These are phyloP conservation scores for Oryza glaberrima DNA, from an alignment of 176 grass and related monocot genomes.

Conservation along the genomic window DNA sequence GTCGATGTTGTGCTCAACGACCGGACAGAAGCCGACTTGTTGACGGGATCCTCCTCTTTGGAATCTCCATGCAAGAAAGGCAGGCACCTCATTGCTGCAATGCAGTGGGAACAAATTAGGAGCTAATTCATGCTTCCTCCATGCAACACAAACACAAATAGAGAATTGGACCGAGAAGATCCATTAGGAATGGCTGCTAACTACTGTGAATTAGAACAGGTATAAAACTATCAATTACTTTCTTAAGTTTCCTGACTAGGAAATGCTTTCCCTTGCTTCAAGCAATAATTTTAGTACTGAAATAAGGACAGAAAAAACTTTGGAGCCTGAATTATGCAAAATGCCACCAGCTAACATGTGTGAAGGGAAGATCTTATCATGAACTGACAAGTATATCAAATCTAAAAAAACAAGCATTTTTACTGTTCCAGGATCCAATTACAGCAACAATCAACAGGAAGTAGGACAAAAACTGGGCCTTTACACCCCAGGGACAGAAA, in stretches of 20 bases:
- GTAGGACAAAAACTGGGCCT: neutral
- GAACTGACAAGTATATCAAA: neutral
- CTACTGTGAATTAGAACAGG: neutral
- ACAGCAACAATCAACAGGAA: neutral
- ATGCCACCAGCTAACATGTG: neutral
- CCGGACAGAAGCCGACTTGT: constrained; percentile 57
- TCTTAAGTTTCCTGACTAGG: neutral
- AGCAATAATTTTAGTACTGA: neutral
- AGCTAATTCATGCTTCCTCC: neutral
- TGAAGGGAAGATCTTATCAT: neutral
- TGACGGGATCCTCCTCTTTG: constrained; percentile 36
- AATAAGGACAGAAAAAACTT: neutral
- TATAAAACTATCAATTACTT: constrained; percentile 9
- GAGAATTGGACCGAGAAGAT: neutral
- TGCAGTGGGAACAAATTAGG: constrained; percentile 21
- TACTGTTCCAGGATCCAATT: neutral
- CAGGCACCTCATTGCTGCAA: constrained; percentile 72
- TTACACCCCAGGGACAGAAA: neutral
- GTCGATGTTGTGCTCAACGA: constrained; percentile 83
- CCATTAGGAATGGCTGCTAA: neutral
- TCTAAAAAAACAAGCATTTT: neutral
- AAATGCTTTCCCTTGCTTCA: neutral
- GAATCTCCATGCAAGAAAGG: constrained; percentile 55
- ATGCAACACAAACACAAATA: neutral
- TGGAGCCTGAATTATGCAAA: neutral